Base-by-base conservation (phyloP, 768 basidiomycete species). In the Naematelia encephala region DNA sequence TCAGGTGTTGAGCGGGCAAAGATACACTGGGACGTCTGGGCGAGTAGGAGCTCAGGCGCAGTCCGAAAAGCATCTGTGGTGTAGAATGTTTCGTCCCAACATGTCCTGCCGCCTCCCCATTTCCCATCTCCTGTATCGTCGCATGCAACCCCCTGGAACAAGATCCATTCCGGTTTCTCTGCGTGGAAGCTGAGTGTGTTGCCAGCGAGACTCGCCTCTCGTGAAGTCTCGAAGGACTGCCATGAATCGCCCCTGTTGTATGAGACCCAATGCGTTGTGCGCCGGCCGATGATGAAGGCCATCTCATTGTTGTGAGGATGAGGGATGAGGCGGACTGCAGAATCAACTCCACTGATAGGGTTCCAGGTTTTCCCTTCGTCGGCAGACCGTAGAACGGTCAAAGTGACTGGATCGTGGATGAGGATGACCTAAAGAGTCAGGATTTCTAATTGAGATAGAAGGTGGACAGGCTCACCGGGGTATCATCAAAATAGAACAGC, bases 401-500 rank as follows among this genome's bases (percentile, higher is more conserved):
- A 84, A 13, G 82, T 81, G 44, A 83, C 64, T 2, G 84, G 75
- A 77, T 97, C 92, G 69, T 91, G 90, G 68, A 88, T 91, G 49
- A 94, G 80, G n/a, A 86, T 87, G 22, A 78, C 80, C 86, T 87
- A 39, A 73, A 0, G 16, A 10, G 51, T 51, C 44, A 58, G 46
- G 52, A 8, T 42, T 28, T 46, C 12, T 5, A 48, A 23, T 23
- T 13, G 28, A 50, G 34, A 44, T 3, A 5, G 39, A 11, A 8
- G 21, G 14, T 4, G 19, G 12, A 8, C 34, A 39, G 16, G 80
- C 87, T 67, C 66, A 93, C 93, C 27, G 86, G 78, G 5, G 90
- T 87, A 78, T 96, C 94, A 62, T 97, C 89, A 78, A 98, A 96
- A 82, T 91, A 97, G 80, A 88, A 89, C 53, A 94, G 73, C 67